Conservation (phyloP, 2,329 filamentous ascomycete species). For the Pyricularia sp. region DNA sequence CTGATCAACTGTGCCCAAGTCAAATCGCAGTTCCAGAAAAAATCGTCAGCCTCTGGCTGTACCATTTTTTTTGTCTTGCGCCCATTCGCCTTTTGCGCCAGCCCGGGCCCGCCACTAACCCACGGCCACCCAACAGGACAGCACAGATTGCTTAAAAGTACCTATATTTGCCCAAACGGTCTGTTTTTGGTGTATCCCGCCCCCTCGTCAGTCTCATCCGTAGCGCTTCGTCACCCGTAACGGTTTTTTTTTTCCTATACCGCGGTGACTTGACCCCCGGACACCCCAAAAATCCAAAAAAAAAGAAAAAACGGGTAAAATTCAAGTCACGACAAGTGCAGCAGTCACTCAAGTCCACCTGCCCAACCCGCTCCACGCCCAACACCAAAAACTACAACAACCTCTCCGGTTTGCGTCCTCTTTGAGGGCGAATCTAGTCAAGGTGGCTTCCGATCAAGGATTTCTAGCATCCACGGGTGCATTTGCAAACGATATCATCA, state of each 20-base stretch:
- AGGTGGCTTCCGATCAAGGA: conserved; percentile 52
- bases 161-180: not conserved
- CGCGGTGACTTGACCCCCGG: not conserved
- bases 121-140: not conserved
- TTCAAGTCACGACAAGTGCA: not conserved
- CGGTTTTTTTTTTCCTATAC: not conserved
- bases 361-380: not conserved
- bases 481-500: conserved; percentile 37
- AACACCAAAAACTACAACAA: not conserved
- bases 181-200: not conserved
- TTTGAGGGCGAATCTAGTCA: conserved; percentile 30
- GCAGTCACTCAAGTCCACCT: not conserved
- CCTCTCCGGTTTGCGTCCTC: conserved; percentile 22
- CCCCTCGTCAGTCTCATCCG: not conserved
- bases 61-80: not conserved
- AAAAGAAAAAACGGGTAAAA: not conserved
- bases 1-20: conserved; percentile 3
- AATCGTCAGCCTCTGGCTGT: not conserved
- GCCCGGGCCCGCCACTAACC: not conserved
- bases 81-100: not conserved
- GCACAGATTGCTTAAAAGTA: not conserved
- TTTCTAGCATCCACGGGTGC: conserved; percentile 54
- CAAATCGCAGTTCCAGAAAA: not conserved
- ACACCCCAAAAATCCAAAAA: not conserved
- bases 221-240: not conserved